These are phyloP conservation scores for Debaryomycetaceae sp. DNA, from an alignment of 1,139 yeast species.

Conservation along the genomic window DNA sequence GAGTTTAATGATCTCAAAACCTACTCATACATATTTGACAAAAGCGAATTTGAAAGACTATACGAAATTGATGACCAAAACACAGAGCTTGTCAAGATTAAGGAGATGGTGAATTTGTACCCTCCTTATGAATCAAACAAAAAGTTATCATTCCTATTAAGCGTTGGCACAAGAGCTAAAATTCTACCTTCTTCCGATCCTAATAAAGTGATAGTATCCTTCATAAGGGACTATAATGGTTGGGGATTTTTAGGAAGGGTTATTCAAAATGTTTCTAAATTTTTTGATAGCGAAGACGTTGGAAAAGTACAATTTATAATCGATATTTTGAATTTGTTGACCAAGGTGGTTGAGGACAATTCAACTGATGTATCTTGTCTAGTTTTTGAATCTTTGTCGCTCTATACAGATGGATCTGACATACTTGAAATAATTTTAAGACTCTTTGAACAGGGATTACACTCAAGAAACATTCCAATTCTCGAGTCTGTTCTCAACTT, in stretches of 20 bases:
- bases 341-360: constrained; percentile 45
- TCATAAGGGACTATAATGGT: constrained; percentile 74
- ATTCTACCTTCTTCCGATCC: constrained; percentile 48
- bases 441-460: constrained; percentile 66
- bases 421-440: constrained; percentile 65
- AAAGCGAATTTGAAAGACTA: constrained; percentile 31
- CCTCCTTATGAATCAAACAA: constrained; percentile 51
- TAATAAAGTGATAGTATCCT: constrained; percentile 57
- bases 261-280: constrained; percentile 56
- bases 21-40: constrained; percentile 48
- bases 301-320: constrained; percentile 38
- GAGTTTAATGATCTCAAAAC: constrained; percentile 60
- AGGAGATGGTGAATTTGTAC: constrained; percentile 36
- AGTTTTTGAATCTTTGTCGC: constrained; percentile 52
- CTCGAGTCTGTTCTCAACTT: constrained; percentile 51
- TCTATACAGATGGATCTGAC: constrained; percentile 64
- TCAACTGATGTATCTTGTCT: constrained; percentile 39
- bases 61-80: constrained; percentile 50
- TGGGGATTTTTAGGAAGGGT: constrained; percentile 84
- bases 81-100: constrained; percentile 48
- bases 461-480: constrained; percentile 47
- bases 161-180: constrained; percentile 66
- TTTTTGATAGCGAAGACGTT: constrained; percentile 30
- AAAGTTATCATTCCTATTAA: constrained; percentile 42
- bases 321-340: constrained; percentile 51